Conservation (phyloP, 305 asterid species). For the Stenogyne calaminthoides region DNA sequence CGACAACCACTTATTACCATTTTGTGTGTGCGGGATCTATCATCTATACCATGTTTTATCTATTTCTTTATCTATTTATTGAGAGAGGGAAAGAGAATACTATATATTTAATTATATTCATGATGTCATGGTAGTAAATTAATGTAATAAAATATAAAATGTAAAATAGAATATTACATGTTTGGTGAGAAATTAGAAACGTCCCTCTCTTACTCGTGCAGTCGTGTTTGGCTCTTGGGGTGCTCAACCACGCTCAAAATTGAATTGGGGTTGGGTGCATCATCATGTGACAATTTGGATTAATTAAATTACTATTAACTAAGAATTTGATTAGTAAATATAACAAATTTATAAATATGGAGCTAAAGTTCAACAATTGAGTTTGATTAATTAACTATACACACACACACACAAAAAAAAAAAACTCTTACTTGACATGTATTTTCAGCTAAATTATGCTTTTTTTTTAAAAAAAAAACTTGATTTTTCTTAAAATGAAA, state of each 20-base stretch:
- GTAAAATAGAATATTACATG: no score
- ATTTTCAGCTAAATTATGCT: background rate
- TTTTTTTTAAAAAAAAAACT: no score
- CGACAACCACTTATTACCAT: constrained; percentile 64
- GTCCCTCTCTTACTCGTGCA: constrained; percentile 15
- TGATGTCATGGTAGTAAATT: background rate
- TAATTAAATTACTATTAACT: background rate
- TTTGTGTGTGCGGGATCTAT: constrained; percentile 28
- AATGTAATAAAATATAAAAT: background rate
- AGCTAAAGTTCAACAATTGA: background rate
- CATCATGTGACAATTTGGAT: constrained; percentile 21
- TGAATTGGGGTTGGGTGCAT: constrained; percentile 4
- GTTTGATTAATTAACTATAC: background rate
- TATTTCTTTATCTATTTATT: no score
- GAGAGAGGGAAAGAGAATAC: no score
- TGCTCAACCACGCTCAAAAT: constrained; percentile 25
- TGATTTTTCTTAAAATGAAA: background rate
- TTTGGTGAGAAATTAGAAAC: constrained; percentile 34
- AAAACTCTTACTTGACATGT: background rate
- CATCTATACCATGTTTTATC: background rate
- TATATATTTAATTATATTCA: background rate
- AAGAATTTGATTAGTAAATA: background rate
- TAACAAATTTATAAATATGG: background rate
- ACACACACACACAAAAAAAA: background rate
- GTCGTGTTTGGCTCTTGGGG: constrained; percentile 24